Evolutionary conservation across 148 eudicot genomes (phyloP), one percentile per base, ranked within the genome.

Genomic region (Amaranthus hypochondriacus): DNA sequence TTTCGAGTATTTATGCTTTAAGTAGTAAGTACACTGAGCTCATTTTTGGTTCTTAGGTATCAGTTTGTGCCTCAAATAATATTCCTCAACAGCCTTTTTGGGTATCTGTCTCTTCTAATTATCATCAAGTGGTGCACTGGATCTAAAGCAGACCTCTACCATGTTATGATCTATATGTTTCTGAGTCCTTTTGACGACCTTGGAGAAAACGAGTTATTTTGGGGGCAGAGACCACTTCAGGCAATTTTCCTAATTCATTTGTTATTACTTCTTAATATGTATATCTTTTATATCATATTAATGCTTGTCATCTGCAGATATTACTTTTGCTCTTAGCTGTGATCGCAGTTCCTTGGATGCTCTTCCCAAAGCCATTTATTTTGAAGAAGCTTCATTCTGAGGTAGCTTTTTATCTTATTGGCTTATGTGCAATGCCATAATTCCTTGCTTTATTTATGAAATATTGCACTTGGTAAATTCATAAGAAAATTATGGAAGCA

Each of bases 341-440:
- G 66, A 62, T 96, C 79, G 99, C 99, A 11, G 99, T 96, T 79
- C 99, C 99, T 76, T 96, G 99, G 99, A 96, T 96, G 99, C 97
- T 96, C 66, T 96, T 96, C 73, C 99, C 99, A 28, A 96, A 96
- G 88, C 99, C 99, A 63, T 96, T 96, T 76, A 90, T 96, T 82
- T 79, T 96, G 81, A 96, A 75, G 88, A 92, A 83, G 81, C 94
- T 80, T 77, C 90, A 96, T 74, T 73, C 87, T 10, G 96, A 96
- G 99, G 99, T 96, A 87, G 62, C 3, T 5, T 47, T 51, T 56
- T 69, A 61, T 53, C 65, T 44, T 47, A 28, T 66, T 15, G 7
- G 9, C 39, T 44, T 18, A 44, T 21, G 44, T 60, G 9, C 21
- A 43, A 48, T 66, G 0, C 55, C 21, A 43, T 15, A 7, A 50